Base-by-base conservation (phyloP, 108 stramenopile genomes). In the Stephanodiscus minutulus region DNA sequence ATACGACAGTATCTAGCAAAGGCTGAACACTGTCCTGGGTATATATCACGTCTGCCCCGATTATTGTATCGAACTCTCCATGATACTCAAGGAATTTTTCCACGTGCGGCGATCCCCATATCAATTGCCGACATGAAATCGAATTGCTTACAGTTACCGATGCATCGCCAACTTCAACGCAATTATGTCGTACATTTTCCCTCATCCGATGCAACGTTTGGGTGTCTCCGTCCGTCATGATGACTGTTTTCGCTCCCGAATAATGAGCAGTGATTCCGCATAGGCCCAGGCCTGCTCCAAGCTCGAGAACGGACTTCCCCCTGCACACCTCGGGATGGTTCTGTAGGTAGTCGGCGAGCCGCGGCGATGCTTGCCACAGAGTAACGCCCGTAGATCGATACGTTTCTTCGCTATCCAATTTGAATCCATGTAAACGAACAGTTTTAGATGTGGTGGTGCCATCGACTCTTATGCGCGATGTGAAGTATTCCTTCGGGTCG, bases 221-320 rank as follows among this genome's bases (percentile, higher is more conserved):
- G 2, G 61, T 64, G 68, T 88, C 87, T 37, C 87, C 87, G 75
- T 88, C 87, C 41, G 87, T 86, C 50, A 82, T 55, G 9, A 83
- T 24, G 4, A 83, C 82, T 7, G 21, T 24, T 0, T 28, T n/a
- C 33, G 84, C 79, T 20, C 79, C 81, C 53, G 83, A 58, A 56
- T 50, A 56, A 74, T 77, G 72, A 8, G 85, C 81, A 1, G 81
- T 65, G 58, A 86, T 81, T 3, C 85, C 85, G 64, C 79, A 81
- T 18, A 86, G 46, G 17, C 87, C 87, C 1, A 78, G 57, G 8
- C 87, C 87, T 8, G 87, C 83, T 20, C 87, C 87, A 21, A 88
- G 55, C 66, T 87, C 82, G 12, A 83, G 64, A 22, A 85, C 76
- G 20, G 44, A 44, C 47, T 83, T 79, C 24, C 62, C 37, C 39